A percentile compares a stretch with the other conserved stretches of the same genome.
phyloP scores from a whole-genome alignment of 108 stramenopile genomes.

The Skeletonema marinoi region DNA sequence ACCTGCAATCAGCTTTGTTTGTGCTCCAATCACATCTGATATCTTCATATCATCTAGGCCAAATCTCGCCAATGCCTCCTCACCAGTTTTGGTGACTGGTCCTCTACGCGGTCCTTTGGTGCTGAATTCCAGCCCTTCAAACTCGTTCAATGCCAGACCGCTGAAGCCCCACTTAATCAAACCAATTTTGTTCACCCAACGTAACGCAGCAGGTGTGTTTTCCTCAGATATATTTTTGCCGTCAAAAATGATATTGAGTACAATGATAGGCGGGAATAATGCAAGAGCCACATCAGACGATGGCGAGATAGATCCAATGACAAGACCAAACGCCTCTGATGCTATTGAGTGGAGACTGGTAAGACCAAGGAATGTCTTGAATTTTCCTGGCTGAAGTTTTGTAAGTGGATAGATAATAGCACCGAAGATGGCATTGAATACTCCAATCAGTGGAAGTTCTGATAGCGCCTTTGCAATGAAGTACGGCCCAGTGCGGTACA shows the following conservation, averaged over 20 bases:
- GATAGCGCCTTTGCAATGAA: constrained; percentile 93
- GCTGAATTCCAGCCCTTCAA: constrained; percentile 76
- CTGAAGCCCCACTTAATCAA: constrained; percentile 87
- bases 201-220: constrained; percentile 70
- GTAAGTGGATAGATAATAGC: constrained; percentile 80
- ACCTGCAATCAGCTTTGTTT: constrained; percentile 58
- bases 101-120: constrained; percentile 76
- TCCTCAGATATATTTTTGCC: constrained; percentile 86
- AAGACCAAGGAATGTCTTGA: constrained; percentile 81
- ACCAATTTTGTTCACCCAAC: constrained; percentile 76
- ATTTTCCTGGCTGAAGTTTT: constrained; percentile 64
- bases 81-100: constrained; percentile 76
- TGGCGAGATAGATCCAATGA: constrained; percentile 72
- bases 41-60: constrained; percentile 64
- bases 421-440: constrained; percentile 84
- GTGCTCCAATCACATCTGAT: constrained; percentile 63
- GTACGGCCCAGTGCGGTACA: constrained; percentile 91
- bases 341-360: constrained; percentile 77
- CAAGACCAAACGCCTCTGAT: constrained; percentile 69
- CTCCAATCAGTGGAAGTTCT: constrained; percentile 85
- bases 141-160: constrained; percentile 86
- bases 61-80: constrained; percentile 79
- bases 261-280: constrained; percentile 81
- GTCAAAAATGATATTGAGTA: constrained; percentile 92
- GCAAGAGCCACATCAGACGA: constrained; percentile 79